Evolutionary conservation across 345 rosid species (phyloP), one percentile per base, ranked within the genome.

Genomic region (Heritiera littoralis): DNA sequence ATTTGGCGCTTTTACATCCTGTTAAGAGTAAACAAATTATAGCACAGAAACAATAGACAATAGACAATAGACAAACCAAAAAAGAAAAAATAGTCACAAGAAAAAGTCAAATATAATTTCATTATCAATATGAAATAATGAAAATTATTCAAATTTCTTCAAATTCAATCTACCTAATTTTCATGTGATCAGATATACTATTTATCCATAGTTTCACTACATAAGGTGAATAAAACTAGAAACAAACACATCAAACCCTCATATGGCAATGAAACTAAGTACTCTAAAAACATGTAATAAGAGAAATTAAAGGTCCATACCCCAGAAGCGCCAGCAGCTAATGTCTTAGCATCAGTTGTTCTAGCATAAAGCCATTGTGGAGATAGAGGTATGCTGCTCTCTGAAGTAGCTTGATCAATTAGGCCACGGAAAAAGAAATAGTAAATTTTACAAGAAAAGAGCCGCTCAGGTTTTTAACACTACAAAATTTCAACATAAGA

Each of bases 1-100:
- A 85, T 78, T 87, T 75, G 90, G 82, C n/a, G 84, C 79, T 49
- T 87, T 87, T 56, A 75, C 66, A 71, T 92, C 95, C 97, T 92
- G 86, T 55, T 52, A 68, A 81, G 18, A 30, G 17, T 38, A 74
- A 49, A 55, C 30, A 20, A 41, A 41, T 38, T 40, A 69, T 51
- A 23, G 14, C 52, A 65, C 18, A 54, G 48, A 4, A 66, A 45
- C 7, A 35, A 35, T 3, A 35, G 38, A 35, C n/a, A n/a, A n/a
- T n/a, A n/a, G n/a, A n/a, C 0, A 23, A 23, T 15, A 73, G 11
- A 35, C 45, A 66, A 35, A 58, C 7, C 38, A 35, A 30, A 20
- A 20, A 9, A 23, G 9, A 14, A 60, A 40, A 41, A 72, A 72
- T 9, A 17, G 17, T 28, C 48, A 23, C 6, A 28, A 59, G 45